Conservation (phyloP, 495 filamentous ascomycete species). For the Monascus purpureus region DNA sequence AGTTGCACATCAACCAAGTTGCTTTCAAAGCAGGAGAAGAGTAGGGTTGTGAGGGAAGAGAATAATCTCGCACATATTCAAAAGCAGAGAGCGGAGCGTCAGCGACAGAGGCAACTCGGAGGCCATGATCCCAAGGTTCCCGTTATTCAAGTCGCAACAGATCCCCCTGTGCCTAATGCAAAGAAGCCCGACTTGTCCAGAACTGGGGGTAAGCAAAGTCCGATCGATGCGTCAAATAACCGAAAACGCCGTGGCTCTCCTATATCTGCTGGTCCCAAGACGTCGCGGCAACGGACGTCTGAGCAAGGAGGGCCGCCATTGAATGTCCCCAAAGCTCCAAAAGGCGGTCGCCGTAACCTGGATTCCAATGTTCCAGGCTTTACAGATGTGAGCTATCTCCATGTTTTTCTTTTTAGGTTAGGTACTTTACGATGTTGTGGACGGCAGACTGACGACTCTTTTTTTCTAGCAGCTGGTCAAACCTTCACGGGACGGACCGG, state of each 20-base stretch:
- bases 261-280: conserved; percentile 12
- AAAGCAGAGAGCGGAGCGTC: conserved; percentile 21
- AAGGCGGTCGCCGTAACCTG: conserved; percentile 10
- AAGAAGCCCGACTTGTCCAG: conserved; percentile 5
- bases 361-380: conserved; percentile 13
- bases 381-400: conserved; percentile 16
- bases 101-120: conserved; percentile 28
- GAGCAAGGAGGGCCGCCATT: conserved; percentile 9
- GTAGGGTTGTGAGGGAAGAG: conserved; percentile 20
- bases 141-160: conserved; percentile 20
- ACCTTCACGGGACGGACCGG: conserved; percentile 25
- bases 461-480: conserved; percentile 22
- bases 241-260: conserved; percentile 29
- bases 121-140: conserved; percentile 35
- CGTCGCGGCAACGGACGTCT: conserved; percentile 11
- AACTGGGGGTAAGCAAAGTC: neutral
- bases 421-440: no score
- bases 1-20: conserved; percentile 18
- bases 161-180: conserved; percentile 2
- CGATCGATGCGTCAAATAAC: conserved; percentile 16
- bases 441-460: no score
- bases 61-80: conserved; percentile 13
- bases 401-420: neutral
- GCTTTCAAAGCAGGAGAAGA: conserved; percentile 23
- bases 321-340: conserved; percentile 8